These are phyloP conservation scores for Colletotrichum endophyticum DNA, from an alignment of 2,329 filamentous ascomycete genomes.

Conservation along the genomic window DNA sequence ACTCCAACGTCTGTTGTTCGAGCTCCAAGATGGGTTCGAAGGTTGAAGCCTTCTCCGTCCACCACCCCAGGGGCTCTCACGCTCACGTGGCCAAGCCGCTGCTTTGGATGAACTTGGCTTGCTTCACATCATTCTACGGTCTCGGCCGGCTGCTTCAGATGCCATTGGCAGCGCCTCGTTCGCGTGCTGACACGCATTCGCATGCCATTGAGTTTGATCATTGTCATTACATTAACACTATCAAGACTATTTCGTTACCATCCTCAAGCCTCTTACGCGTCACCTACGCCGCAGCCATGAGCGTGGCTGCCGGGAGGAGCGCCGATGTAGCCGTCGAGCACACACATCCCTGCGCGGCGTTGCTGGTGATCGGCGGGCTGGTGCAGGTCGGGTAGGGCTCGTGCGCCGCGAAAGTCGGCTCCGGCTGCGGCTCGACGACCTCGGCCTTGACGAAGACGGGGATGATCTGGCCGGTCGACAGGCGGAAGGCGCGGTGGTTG, in stretches of 20 bases:
- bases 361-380: slow-evolving; percentile 48
- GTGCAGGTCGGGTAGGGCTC: slow-evolving; percentile 47
- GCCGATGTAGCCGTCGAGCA: slow-evolving; percentile 33
- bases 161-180: not conserved
- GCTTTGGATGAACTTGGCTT: not conserved
- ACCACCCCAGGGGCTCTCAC: not conserved
- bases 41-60: not conserved
- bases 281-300: slow-evolving; percentile 22
- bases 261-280: too few relatives aligned
- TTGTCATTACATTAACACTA: slow-evolving; percentile 6
- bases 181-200: not conserved
- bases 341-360: slow-evolving; percentile 44
- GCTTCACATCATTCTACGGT: not conserved
- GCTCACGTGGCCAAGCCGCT: not conserved
- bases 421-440: slow-evolving; percentile 35
- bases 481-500: slow-evolving; percentile 63
- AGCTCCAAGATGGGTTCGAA: not conserved
- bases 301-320: slow-evolving; percentile 10
- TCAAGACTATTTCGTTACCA: not conserved
- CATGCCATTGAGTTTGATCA: not conserved
- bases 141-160: not conserved
- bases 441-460: slow-evolving; percentile 70
- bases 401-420: slow-evolving; percentile 39
- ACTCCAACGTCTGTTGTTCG: not conserved
- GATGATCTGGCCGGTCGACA: slow-evolving; percentile 72